Base-by-base conservation (phyloP, 257 asterid species). In the Solanum verrucosum region DNA sequence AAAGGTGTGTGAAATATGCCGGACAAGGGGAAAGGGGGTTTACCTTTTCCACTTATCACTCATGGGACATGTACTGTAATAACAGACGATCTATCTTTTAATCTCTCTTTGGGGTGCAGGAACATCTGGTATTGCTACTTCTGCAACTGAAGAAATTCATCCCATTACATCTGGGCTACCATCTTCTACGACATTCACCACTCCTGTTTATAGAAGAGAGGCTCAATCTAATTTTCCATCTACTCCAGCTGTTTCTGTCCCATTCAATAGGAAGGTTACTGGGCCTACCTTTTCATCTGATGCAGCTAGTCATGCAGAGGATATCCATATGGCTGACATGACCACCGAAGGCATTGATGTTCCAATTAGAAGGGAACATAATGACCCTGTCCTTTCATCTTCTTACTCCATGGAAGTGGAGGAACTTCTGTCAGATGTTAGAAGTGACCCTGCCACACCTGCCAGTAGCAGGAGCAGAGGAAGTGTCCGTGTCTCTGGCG, bases 101-200 rank as follows among this genome's bases (percentile, higher is more conserved):
- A 49, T 29, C 85, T 46, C 9, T n/a, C 27, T 86, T 44, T 56
- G 49, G 83, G 52, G 29, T 68, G 70, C 84, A 93, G 98, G 92
- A 83, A 89, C 86, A 56, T 90, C 91, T 89, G 86, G 90, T 77
- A 34, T 42, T 71, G 86, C 92, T 84, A 77, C 88, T 89, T 86
- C 67, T 88, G 91, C 87, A 42, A 84, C 82, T 29, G 67, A 81
- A 81, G 85, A 29, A 46, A 46, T 46, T 81, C 68, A 49, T 89
- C 93, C 95, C 40, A 9, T 74, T 70, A 89, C 86, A 87, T 60
- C 89, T 75, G 90, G 82, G 89, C 59, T 84, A 23, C 87, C 95
- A 89, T 88, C 83, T 81, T 71, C 88, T 10, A 20, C 67, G 84
- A 31, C 59, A 8, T 73, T 73, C 40, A 38, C 63, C 20, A 29